Base-by-base conservation (phyloP, 345 rosid species). In the Noccaea bulbosa region DNA sequence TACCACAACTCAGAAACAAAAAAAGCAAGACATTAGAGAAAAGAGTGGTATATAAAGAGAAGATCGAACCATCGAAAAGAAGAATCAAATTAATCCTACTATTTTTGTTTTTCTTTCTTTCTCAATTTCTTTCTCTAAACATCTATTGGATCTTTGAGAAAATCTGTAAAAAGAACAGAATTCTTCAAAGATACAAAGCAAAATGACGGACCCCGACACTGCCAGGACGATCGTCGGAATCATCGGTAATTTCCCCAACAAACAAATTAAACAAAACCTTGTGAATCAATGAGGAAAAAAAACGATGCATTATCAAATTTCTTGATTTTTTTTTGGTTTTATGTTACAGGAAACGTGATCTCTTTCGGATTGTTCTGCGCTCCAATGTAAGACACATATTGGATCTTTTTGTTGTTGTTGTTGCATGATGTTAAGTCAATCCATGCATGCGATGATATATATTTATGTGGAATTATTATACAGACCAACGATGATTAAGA, bases 281-380 rank as follows among this genome's bases (percentile, higher is more conserved):
- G 3, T 15, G 41, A 7, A 34, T 4, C 2, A 60, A 24, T 60
- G 33, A 20, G 20, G 20, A 57, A 35, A 56, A 56, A 2, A 57
- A 32, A 37, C 0, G n/a, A 37, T 7, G 7, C 30, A 33, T 33
- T 27, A 11, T 6, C 8, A 56, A 51, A 32, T 34, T 11, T 74
- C 5, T 52, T 75, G 20, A 15, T 30, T 33, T 15, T 35, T 37
- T 16, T 11, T 17, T 45, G 17, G 41, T 54, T 52, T 6, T 9
- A 11, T 16, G 20, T 74, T 70, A 5, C 78, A 92, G 96, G 98
- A 71, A 92, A 92, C 71, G 69, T 86, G 50, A 81, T 85, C 52
- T 92, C 98, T 51, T 83, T 87, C 43, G 78, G 83, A 30, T 56
- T 92, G 51, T 92, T 89, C 79, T 45, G 85, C 33, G 82, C 98